Evolutionary conservation across 2,329 filamentous ascomycete genomes (phyloP).

Genomic region (Colletotrichum sp.): DNA sequence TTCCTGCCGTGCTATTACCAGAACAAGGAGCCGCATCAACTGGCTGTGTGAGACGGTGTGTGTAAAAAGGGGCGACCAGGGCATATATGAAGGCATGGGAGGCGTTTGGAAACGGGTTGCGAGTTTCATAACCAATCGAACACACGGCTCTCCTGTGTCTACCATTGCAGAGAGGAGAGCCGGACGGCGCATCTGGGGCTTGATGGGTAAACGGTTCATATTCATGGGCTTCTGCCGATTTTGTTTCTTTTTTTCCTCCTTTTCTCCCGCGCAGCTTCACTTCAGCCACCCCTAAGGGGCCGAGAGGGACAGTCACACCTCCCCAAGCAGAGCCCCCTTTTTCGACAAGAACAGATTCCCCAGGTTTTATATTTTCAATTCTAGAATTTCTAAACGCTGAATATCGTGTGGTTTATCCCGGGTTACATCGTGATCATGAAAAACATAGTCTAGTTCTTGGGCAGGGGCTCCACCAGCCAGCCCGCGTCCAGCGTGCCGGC

Average conservation of each 20-base stretch:
- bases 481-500: conserved; percentile 37
- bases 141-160: neutral
- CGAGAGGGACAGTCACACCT: neutral
- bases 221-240: neutral
- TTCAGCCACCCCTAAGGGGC: neutral
- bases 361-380: neutral
- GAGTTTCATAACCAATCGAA: neutral
- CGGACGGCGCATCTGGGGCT: conserved; percentile 6
- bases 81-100: conserved; percentile 29
- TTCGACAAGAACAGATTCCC: neutral
- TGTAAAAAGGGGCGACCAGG: conserved; percentile 6
- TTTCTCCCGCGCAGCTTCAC: neutral
- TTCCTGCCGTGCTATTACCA: conserved; percentile 66
- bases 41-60: conserved; percentile 51
- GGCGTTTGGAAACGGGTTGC: conserved; percentile 27
- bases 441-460: neutral
- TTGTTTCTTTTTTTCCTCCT: neutral
- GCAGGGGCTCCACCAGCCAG: conserved; percentile 41
- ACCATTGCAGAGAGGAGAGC: neutral
- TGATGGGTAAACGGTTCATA: neutral
- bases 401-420: conserved; percentile 11
- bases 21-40: conserved; percentile 59
- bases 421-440: neutral
- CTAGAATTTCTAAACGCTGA: neutral
- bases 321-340: neutral